These are phyloP conservation scores for Neurospora africana DNA, from an alignment of 495 filamentous ascomycete genomes.

Conservation along the genomic window DNA sequence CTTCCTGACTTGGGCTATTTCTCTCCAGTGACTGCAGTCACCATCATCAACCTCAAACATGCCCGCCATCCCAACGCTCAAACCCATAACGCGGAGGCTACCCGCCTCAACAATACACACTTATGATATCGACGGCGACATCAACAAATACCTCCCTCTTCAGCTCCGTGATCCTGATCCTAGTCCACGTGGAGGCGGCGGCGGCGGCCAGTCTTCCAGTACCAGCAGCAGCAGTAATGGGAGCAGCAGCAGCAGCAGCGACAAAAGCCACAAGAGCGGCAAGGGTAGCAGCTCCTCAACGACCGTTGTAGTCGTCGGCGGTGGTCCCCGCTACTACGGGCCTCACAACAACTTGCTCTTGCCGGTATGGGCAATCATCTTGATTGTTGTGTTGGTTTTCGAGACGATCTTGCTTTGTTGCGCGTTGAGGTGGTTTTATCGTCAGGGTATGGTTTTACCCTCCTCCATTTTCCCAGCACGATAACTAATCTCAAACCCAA, in stretches of 20 bases:
- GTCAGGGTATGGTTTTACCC: background rate
- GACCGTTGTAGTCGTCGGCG: background rate
- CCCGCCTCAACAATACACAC: background rate
- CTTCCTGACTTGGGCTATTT: background rate
- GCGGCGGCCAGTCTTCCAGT: background rate
- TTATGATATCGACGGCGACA: background rate
- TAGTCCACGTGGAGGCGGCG: background rate
- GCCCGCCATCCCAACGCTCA: background rate
- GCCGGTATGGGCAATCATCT: constrained; percentile 5
- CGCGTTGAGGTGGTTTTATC: background rate
- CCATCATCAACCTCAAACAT: background rate
- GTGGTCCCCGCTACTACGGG: background rate
- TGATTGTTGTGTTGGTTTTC: background rate
- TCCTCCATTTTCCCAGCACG: background rate
- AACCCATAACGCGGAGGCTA: background rate
- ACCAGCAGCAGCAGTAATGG: background rate
- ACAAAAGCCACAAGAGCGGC: background rate
- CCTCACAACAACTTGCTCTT: background rate
- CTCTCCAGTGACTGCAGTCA: background rate
- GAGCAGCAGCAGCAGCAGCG: background rate
- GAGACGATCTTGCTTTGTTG: background rate
- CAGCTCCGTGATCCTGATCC: background rate
- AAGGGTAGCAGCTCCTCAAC: background rate
- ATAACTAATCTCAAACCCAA: background rate
- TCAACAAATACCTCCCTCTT: background rate